Evolutionary conservation across 495 filamentous ascomycete species (phyloP), one percentile per base, ranked within the genome.

Genomic region (Neurospora sp.): DNA sequence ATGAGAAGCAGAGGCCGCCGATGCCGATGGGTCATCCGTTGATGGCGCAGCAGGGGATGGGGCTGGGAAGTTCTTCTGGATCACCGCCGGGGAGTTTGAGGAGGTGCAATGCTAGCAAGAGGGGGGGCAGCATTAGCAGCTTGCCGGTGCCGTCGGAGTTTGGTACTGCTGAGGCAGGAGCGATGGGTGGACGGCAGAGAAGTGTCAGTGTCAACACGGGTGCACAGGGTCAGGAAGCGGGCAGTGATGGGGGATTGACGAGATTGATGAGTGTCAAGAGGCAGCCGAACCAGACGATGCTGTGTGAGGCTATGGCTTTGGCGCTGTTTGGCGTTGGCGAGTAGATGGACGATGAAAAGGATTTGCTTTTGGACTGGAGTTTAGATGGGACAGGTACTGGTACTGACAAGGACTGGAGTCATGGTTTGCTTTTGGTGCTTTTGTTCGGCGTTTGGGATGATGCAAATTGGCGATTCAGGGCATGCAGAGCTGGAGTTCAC

Each of bases 301-400:
- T 81, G 41, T 76, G 76, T 3, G 80, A 81, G 71, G 80, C 80
- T 12, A 79, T 81, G 79, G 77, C 80, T 1, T 39, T 81, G 75
- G 80, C 80, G 0, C 23, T 81, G 69, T 81, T 81, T 62, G 72
- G 80, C 0, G 76, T 81, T 31, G 78, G 76, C 44, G 78, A 79
- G 60, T 62, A 12, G 54, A 16, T 8, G 23, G 0, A 31, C 2
- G 69, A 71, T 10, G 6, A 27, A 27, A 74, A 20, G 8, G 8
- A 20, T 18, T 39, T 31, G 46, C 9, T 39, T 60, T 46, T 16
- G 10, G 41, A 8, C 60, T 12, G 6, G 54, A 62, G 23, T 62
- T 62, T 62, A 9, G 54, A 9, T 35, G 23, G 54, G 20, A 31
- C 5, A 3, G 54, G 54, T 4, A 16, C 23, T 6, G 49, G 23